Percentiles rank a stretch among this genome's conserved stretches.
Evolutionary conservation across 768 basidiomycete species (phyloP).

Genomic region (Rhodotorula sphaerocarpa): DNA sequence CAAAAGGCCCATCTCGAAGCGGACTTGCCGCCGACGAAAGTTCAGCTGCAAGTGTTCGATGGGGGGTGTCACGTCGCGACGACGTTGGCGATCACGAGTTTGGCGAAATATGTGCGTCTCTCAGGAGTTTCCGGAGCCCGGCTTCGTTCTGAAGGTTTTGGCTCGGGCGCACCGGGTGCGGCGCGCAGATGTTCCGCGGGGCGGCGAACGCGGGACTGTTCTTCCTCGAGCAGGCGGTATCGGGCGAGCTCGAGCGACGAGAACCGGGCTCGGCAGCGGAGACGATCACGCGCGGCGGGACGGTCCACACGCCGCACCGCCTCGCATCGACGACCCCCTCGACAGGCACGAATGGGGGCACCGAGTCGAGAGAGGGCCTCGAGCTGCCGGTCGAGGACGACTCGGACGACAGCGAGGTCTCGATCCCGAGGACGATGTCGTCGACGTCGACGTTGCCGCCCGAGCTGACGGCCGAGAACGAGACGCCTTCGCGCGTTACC

Average conservation of each 20-base stretch:
- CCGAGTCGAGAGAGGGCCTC: no score
- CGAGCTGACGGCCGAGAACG: neutral
- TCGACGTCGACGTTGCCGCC: neutral
- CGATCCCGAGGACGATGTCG: neutral
- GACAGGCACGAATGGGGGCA: no score
- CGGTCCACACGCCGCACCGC: no score
- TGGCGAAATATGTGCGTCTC: constrained; percentile 44
- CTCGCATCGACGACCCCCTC: no score
- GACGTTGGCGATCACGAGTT: constrained; percentile 38
- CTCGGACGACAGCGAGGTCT: constrained; percentile 5
- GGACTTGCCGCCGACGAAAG: constrained; percentile 35
- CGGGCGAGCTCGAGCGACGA: neutral
- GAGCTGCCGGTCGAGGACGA: neutral
- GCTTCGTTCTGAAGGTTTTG: no score
- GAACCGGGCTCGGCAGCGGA: neutral
- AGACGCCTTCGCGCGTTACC: neutral
- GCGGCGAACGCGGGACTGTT: constrained; percentile 23
- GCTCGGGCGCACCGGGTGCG: no score
- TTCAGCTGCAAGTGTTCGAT: constrained; percentile 36
- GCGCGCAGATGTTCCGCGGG: constrained; percentile 20
- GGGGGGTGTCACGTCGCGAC: constrained; percentile 35
- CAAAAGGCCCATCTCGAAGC: constrained; percentile 24
- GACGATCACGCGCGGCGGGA: no score
- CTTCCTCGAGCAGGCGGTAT: constrained; percentile 6
- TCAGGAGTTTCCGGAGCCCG: constrained; percentile 37